phyloP scores from a whole-genome alignment of 2,329 filamentous ascomycete genomes.

The Rutstroemia sp. region DNA sequence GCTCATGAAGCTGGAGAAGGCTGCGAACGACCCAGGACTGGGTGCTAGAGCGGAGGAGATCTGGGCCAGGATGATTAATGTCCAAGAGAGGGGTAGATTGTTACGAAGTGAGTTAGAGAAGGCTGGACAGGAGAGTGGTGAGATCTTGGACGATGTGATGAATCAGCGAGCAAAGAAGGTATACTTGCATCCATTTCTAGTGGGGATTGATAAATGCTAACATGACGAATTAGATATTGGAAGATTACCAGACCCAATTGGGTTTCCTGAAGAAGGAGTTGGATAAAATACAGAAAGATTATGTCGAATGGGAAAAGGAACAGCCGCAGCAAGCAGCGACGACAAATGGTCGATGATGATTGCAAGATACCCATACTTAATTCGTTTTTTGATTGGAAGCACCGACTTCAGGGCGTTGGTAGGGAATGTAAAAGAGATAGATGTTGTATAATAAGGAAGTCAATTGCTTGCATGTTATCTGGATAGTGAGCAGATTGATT shows the following conservation, averaged over 20 bases:
- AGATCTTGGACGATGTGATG: constrained; percentile 60
- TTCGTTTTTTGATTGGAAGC: constrained; percentile 1
- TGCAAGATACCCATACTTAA: constrained; percentile 9
- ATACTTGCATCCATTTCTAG: constrained; percentile 25
- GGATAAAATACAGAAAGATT: constrained; percentile 45
- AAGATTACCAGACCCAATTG: constrained; percentile 76
- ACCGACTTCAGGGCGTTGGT: constrained; percentile 6
- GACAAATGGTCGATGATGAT: constrained; percentile 7
- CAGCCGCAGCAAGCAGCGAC: constrained; percentile 17
- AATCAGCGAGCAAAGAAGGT: constrained; percentile 71
- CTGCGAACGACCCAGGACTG: constrained; percentile 66
- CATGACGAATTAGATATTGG: constrained; percentile 51
- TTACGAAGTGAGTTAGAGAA: constrained; percentile 69
- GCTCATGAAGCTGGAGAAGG: constrained; percentile 59
- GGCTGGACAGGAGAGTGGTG: constrained; percentile 47
- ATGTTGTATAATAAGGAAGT: constrained; percentile 8
- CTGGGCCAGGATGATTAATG: constrained; percentile 71
- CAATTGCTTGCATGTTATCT: not conserved
- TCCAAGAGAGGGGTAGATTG: constrained; percentile 65
- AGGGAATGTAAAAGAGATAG: constrained; percentile 7
- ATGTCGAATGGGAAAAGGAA: constrained; percentile 42
- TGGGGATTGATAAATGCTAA: constrained; percentile 14
- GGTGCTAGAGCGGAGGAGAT: constrained; percentile 74
- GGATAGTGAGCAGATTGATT: too few relatives aligned
- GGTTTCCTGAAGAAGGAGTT: constrained; percentile 63